A percentile compares a stretch with the other conserved stretches of the same genome.
Evolutionary conservation across 2,329 filamentous ascomycete genomes (phyloP).

Genomic region (Claviceps lovelessii): DNA sequence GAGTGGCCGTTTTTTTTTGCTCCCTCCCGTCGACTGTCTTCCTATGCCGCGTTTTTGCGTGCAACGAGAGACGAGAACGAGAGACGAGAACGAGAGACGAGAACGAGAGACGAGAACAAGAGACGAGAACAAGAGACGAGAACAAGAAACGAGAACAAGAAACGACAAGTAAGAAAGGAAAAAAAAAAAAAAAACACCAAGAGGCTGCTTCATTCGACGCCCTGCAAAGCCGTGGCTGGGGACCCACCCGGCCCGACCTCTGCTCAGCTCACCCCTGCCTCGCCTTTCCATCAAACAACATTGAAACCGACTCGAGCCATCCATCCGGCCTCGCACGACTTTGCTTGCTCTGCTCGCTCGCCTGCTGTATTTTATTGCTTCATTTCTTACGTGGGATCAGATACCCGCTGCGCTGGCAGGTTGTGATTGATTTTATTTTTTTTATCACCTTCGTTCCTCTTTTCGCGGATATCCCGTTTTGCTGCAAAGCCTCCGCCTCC

Average conservation of each 20-base stretch:
- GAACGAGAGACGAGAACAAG: no score
- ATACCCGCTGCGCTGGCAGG: not conserved
- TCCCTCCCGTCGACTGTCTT: no score
- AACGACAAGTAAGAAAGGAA: no score
- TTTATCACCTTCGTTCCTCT: not conserved
- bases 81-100: no score
- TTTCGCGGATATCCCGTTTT: not conserved
- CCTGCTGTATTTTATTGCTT: constrained; percentile 4
- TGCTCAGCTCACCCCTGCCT: not conserved
- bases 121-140: no score
- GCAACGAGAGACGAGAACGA: no score
- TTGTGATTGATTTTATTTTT: not conserved
- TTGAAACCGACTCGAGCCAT: not conserved
- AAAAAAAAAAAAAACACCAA: no score
- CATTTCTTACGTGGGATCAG: not conserved
- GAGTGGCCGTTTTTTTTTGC: no score
- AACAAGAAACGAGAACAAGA: no score
- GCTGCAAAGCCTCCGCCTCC: no score
- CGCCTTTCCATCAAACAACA: not conserved
- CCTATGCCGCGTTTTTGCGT: no score
- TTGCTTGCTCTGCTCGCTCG: not conserved
- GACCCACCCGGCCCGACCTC: not conserved
- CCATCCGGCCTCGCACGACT: not conserved
- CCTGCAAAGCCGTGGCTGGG: constrained; percentile 1
- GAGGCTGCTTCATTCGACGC: not conserved